Percentiles rank a stretch among this genome's conserved stretches.
Evolutionary conservation across 78 protist species (phyloP).

Genomic region (Dictyostelium citrinum): DNA sequence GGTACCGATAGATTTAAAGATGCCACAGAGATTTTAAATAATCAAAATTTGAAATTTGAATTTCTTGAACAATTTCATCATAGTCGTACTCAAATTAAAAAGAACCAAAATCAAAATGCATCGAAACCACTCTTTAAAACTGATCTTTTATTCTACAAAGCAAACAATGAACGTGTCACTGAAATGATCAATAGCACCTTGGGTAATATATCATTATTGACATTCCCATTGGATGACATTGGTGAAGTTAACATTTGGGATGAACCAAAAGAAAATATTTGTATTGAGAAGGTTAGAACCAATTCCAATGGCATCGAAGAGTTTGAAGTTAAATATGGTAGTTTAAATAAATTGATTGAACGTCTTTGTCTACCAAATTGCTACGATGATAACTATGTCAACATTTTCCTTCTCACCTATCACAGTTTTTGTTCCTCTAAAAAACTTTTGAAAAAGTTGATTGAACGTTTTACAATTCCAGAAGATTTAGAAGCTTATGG

Average conservation of each 20-base stretch:
- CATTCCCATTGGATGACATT: conserved; percentile 13
- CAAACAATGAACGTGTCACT: not conserved
- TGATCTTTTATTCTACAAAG: not conserved
- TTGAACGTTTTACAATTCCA: conserved; percentile 65
- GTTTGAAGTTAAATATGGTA: conserved; percentile 15
- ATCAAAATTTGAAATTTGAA: conserved; percentile 17
- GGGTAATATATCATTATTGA: not conserved
- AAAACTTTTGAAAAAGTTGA: conserved; percentile 29
- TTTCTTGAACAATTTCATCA: conserved; percentile 5
- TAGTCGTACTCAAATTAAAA: conserved; percentile 19
- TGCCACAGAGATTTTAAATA: not conserved
- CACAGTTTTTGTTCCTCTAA: conserved; percentile 33
- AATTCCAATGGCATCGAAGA: conserved; percentile 18
- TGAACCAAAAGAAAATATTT: conserved; percentile 20
- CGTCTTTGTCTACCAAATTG: conserved; percentile 16
- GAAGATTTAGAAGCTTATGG: not conserved
- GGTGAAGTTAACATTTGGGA: conserved; percentile 55
- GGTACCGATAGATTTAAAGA: not conserved
- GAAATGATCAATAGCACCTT: not conserved
- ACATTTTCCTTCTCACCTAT: conserved; percentile 53
- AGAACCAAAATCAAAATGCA: not conserved
- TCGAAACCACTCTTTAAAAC: conserved; percentile 3
- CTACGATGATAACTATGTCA: conserved; percentile 47
- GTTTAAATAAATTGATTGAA: conserved; percentile 43
- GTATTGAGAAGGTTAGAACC: conserved; percentile 23